These are phyloP conservation scores for Primulina tabacum DNA, from an alignment of 257 asterid genomes.

Conservation along the genomic window DNA sequence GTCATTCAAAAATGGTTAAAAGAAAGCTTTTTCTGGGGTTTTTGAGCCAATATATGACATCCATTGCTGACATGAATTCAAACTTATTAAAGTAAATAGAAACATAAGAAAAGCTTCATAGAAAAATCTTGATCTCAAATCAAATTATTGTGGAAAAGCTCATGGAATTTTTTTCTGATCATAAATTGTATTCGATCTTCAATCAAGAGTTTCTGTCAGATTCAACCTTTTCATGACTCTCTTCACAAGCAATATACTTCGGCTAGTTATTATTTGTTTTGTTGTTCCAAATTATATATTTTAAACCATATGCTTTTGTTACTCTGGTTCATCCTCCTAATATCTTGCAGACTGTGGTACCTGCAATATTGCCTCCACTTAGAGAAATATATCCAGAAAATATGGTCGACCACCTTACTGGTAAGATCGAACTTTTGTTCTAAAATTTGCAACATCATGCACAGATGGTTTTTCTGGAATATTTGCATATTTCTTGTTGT, in stretches of 20 bases:
- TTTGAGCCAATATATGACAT: slow-evolving; percentile 17
- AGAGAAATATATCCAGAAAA: slow-evolving; percentile 85
- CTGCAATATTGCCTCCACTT: slow-evolving; percentile 86
- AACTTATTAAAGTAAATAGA: not conserved
- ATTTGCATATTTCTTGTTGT: too few species aligned
- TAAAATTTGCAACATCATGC: slow-evolving; percentile 6
- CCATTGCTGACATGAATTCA: not conserved
- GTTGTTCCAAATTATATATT: not conserved
- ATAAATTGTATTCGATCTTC: slow-evolving; percentile 2
- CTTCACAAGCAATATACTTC: not conserved
- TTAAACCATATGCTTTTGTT: slow-evolving; percentile 8
- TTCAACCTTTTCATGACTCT: not conserved
- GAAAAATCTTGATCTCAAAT: slow-evolving; percentile 4
- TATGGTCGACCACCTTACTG: slow-evolving; percentile 74
- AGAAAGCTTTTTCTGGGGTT: slow-evolving; percentile 4
- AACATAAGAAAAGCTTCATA: slow-evolving; percentile 1
- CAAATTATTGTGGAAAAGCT: slow-evolving; percentile 16
- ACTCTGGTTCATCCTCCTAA: slow-evolving; percentile 21
- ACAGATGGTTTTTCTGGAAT: not conserved
- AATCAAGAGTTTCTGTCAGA: not conserved
- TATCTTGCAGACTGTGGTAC: slow-evolving; percentile 75
- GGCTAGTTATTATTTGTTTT: slow-evolving; percentile 6
- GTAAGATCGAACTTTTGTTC: slow-evolving; percentile 31
- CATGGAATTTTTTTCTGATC: not conserved
- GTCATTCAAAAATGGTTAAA: not conserved